Evolutionary conservation across 23 red algal genomes (phyloP), one percentile per base, ranked within the genome.

Genomic region (Gracilaria domingensis): DNA sequence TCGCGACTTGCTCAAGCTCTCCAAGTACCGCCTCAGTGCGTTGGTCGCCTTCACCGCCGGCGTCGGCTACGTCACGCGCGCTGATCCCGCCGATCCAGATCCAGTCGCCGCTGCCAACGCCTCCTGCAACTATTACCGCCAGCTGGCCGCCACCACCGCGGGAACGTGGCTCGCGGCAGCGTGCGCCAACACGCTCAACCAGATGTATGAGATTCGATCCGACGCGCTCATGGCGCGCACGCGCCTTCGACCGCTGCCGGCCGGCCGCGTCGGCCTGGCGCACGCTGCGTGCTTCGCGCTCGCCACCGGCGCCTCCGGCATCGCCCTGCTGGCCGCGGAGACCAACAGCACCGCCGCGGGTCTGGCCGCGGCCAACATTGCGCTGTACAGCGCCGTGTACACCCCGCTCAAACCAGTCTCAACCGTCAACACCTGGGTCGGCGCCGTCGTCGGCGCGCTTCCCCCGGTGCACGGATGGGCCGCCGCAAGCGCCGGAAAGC

Each of bases 401-500:
- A 99, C 97, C 9, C 90, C 93, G 9, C 86, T 99, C 35, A 99
- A 99, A 44, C 34, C 86, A 64, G 20, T 99, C 8, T 91, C 89
- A 14, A 87, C 74, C 20, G 53, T 95, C 38, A 99, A 99, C 67
- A 99, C 97, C 17, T 96, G 77, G 83, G 80, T 99, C 5, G 97
- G 97, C 50, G 97, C 97, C 12, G 66, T 99, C 25, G 97, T 99
- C 23, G 97, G 97, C 38, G 97, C 97, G 35, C 59, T 99, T 3
- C 97, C 97, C 44, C 97, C 97, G 16, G 16, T 99, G 49, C 90
- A 94, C 49, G 97, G 97, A 38, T 99, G 97, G 97, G 65, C 82
- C 14, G 97, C 97, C 3, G 97, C 97, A 16, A 83, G 75, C 32
- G 72, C 50, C 18, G 91, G 91, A 8, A 24, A 80, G 25, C 81